Conservation (phyloP, 1,284 basidiomycete species). For the Chalciporus piperatoides region DNA sequence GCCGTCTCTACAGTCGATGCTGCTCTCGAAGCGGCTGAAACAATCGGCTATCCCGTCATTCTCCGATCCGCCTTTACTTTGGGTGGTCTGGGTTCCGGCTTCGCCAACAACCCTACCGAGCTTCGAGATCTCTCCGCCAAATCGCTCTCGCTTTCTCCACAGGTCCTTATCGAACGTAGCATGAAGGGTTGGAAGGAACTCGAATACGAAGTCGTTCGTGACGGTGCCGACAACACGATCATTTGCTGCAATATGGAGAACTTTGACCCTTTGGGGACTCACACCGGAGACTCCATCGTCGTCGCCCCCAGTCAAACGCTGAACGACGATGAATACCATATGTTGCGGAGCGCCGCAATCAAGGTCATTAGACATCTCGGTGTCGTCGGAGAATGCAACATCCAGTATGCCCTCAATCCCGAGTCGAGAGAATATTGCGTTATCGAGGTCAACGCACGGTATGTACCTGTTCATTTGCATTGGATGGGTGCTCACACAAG, state of each 20-base stretch:
- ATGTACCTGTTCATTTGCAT: slow-evolving; percentile 28
- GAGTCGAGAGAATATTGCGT: slow-evolving; percentile 93
- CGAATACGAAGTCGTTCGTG: slow-evolving; percentile 98
- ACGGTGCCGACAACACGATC: slow-evolving; percentile 93
- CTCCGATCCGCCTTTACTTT: slow-evolving; percentile 97
- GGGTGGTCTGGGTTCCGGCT: slow-evolving; percentile 97
- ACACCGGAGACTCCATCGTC: slow-evolving; percentile 99
- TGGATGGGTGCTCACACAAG: slow-evolving; percentile 3
- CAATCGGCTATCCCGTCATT: slow-evolving; percentile 97
- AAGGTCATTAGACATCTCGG: slow-evolving; percentile 98
- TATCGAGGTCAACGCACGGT: slow-evolving; percentile 96
- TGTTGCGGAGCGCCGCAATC: slow-evolving; percentile 96
- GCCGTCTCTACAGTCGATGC: slow-evolving; percentile 95
- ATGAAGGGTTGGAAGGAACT: slow-evolving; percentile 99
- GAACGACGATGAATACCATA: slow-evolving; percentile 98
- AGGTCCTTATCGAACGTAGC: slow-evolving; percentile 96
- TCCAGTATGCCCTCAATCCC: slow-evolving; percentile 98
- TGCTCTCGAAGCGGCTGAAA: slow-evolving; percentile 86
- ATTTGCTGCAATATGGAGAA: slow-evolving; percentile 99
- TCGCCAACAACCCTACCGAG: slow-evolving; percentile 94
- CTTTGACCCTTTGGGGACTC: slow-evolving; percentile 98
- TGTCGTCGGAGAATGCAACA: slow-evolving; percentile 98
- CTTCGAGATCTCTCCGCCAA: slow-evolving; percentile 92
- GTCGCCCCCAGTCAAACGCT: slow-evolving; percentile 98
- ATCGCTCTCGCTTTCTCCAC: slow-evolving; percentile 87